Percentiles rank a stretch among this genome's conserved stretches.
Conservation (phyloP, 2,329 filamentous ascomycete genomes). For the Cladosporium sp. region DNA sequence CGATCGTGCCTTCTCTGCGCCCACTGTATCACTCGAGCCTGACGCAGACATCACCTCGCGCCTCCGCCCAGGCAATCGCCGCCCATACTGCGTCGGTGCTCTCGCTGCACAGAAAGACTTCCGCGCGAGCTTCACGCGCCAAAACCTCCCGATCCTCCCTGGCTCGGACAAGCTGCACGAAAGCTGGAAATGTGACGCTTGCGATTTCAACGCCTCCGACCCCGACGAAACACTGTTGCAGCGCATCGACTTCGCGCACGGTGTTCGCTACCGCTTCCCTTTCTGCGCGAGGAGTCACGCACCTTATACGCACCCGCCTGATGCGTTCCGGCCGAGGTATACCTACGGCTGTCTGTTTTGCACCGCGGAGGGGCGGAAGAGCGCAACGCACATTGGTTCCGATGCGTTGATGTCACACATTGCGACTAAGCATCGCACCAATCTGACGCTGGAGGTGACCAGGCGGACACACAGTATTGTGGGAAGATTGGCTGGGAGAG, state of each 20-base stretch:
- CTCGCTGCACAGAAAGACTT: constrained; percentile 3
- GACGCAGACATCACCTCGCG: neutral
- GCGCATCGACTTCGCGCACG: constrained; percentile 19
- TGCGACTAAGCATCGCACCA: constrained; percentile 36
- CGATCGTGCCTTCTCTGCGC: neutral
- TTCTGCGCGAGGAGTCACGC: constrained; percentile 25
- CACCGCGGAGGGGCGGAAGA: constrained; percentile 21
- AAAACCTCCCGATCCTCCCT: neutral
- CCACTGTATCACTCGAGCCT: neutral
- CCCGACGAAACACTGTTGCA: constrained; percentile 2
- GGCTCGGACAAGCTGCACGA: neutral
- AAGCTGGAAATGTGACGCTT: constrained; percentile 4
- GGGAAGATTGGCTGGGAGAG: constrained; percentile 34
- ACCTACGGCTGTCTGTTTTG: constrained; percentile 26
- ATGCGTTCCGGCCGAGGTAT: constrained; percentile 16
- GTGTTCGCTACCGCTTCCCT: constrained; percentile 24
- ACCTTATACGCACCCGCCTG: constrained; percentile 5
- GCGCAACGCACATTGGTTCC: constrained; percentile 31
- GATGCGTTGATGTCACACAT: constrained; percentile 44
- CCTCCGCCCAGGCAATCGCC: neutral
- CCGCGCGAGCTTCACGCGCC: neutral
- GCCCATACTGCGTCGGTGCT: constrained; percentile 9
- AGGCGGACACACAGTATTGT: constrained; percentile 38
- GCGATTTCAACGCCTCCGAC: constrained; percentile 14
- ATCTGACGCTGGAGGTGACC: constrained; percentile 32